Evolutionary conservation across 371 early-diverging fungal genomes (phyloP).

Genomic region (Chytridium lagenaria): DNA sequence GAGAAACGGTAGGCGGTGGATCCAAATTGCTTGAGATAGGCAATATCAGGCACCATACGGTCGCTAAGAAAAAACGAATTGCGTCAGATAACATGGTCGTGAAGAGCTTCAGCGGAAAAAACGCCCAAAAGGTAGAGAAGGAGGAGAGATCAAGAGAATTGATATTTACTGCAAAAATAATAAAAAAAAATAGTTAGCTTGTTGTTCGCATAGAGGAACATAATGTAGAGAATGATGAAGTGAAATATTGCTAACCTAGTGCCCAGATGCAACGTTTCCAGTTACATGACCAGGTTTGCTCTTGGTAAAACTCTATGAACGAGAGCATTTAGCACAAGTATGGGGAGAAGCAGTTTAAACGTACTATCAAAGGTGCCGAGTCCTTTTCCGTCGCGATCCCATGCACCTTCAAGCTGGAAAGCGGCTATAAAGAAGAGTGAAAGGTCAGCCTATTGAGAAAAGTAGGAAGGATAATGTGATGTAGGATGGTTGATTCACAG

Average conservation of each 20-base stretch:
- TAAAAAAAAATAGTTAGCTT: too few species aligned
- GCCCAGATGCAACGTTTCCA: conserved; percentile 26
- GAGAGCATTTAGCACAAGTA: not conserved
- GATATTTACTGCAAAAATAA: too few species aligned
- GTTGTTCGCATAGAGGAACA: too few species aligned
- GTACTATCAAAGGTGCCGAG: conserved; percentile 44
- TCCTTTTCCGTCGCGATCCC: conserved; percentile 49
- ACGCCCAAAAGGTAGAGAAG: too few species aligned
- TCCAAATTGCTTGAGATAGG: conserved; percentile 24
- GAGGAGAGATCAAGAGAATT: conserved; percentile 1
- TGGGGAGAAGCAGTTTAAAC: not conserved
- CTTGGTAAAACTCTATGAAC: conserved; percentile 10
- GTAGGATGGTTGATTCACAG: not conserved
- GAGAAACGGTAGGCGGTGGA: conserved; percentile 46
- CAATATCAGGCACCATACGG: conserved; percentile 27
- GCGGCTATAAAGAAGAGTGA: conserved; percentile 30
- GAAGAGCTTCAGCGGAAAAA: too few species aligned
- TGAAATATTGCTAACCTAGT: too few species aligned
- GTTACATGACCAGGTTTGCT: not conserved
- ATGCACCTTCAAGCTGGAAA: conserved; percentile 50
- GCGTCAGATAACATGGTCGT: too few species aligned
- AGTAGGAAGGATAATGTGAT: not conserved
- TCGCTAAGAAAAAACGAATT: too few species aligned
- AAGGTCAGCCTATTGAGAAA: not conserved
- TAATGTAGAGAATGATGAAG: too few species aligned